These are phyloP conservation scores for Penicillium egyptiacum DNA, from an alignment of 495 filamentous ascomycete genomes.

Conservation along the genomic window DNA sequence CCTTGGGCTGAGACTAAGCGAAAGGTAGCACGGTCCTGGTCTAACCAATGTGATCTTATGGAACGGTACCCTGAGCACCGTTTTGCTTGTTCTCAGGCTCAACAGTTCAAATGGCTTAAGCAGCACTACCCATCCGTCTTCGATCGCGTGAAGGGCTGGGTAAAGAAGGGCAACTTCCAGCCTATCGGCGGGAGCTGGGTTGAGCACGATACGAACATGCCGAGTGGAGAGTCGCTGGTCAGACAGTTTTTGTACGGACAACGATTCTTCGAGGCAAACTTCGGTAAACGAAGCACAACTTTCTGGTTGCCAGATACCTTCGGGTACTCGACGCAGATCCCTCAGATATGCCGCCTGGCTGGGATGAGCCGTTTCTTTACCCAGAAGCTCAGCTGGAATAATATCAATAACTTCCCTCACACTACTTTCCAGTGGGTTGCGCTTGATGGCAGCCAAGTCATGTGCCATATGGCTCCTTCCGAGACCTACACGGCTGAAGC, in stretches of 20 bases:
- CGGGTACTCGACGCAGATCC: constrained; percentile 91
- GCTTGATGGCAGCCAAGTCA: constrained; percentile 90
- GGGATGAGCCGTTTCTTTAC: constrained; percentile 97
- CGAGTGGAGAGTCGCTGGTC: constrained; percentile 88
- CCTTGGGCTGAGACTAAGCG: constrained; percentile 98
- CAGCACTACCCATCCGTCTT: constrained; percentile 82
- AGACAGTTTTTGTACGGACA: constrained; percentile 96
- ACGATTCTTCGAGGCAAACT: constrained; percentile 89
- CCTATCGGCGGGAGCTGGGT: constrained; percentile 98
- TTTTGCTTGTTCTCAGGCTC: constrained; percentile 88
- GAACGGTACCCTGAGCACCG: constrained; percentile 93
- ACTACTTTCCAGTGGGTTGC: constrained; percentile 98
- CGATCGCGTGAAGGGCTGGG: constrained; percentile 85
- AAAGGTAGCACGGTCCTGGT: constrained; percentile 95
- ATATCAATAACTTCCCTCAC: constrained; percentile 98
- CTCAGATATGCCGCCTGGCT: constrained; percentile 85
- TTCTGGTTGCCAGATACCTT: constrained; percentile 99
- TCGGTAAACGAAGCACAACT: constrained; percentile 82
- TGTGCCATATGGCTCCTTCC: constrained; percentile 93
- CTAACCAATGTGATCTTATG: constrained; percentile 90
- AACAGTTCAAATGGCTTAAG: constrained; percentile 98
- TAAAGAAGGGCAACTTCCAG: constrained; percentile 87
- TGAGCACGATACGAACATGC: constrained; percentile 97
- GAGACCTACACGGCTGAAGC: constrained; percentile 95
- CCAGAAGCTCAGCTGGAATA: constrained; percentile 95